Base-by-base conservation (phyloP, 352 stramenopile species). In the Peronospora farinosa region DNA sequence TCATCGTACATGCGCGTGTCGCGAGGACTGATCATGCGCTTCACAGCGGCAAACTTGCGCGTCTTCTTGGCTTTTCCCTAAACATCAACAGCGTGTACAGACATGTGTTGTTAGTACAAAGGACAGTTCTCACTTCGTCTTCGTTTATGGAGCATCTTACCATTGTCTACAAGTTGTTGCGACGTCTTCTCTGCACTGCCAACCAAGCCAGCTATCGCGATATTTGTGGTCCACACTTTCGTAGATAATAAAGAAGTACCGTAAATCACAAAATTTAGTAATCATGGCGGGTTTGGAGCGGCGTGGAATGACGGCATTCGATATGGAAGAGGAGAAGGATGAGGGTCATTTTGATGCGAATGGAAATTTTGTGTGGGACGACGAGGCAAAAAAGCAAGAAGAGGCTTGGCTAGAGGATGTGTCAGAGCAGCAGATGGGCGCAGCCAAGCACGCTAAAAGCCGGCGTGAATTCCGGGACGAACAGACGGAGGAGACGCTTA, bases 21-120 rank as follows among this genome's bases (percentile, higher is more conserved):
- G 69, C 98, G 98, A 38, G 95, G 92, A 63, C 87, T 98, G 51
- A 99, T 98, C 51, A 98, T 96, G 62, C 96, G 97, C 82, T 99
- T 99, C 32, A 97, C 86, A 39, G 96, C 82, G 37, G 96, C 97
- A 69, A 98, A 98, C 60, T 98, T 98, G 59, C 95, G 84, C 21
- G 93, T 98, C 68, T 98, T 98, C 78, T 99, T 99, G 50, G 95
- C 86, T 67, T 99, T 99, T 35, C 86, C 96, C 75, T 92, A n/a
- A n/a, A 51, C 16, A 55, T 8, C 32, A 54, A n/a, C 16, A 30
- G 56, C 13, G n/a, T 43, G 15, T n/a, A 25, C 13, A 47, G 4
- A 45, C 10, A 43, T 13, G 23, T 27, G 3, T 31, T 16, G 30
- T 60, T 10, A 60, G 47, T 40, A 32, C 47, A 9, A 40, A 10